Conservation (phyloP, 2,329 filamentous ascomycete genomes). For the Clonostachys byssicola region DNA sequence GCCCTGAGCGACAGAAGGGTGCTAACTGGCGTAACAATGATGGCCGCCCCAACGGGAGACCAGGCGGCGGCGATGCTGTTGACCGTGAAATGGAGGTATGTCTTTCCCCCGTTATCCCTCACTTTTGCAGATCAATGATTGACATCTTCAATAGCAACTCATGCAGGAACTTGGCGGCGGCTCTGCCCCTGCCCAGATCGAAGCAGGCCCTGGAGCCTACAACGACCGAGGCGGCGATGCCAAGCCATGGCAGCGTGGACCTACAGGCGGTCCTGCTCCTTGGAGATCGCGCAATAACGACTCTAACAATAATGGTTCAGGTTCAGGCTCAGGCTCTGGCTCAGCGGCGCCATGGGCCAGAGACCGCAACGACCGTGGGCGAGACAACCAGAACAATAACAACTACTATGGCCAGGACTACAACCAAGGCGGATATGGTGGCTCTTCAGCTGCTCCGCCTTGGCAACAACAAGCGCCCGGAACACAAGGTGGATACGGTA, state of each 20-base stretch:
- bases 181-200: constrained; percentile 74
- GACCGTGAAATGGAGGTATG: constrained; percentile 93
- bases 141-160: constrained; percentile 63
- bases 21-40: constrained; percentile 86
- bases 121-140: constrained; percentile 20
- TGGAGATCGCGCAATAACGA: constrained; percentile 62
- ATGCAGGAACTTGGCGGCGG: constrained; percentile 94
- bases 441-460: constrained; percentile 24
- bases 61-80: constrained; percentile 77
- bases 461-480: constrained; percentile 43
- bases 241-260: constrained; percentile 86
- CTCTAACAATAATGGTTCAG: constrained; percentile 30
- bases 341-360: constrained; percentile 58
- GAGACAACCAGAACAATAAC: constrained; percentile 18
- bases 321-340: too few species aligned
- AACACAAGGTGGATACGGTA: constrained; percentile 53
- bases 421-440: constrained; percentile 14
- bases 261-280: constrained; percentile 78
- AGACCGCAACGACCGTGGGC: constrained; percentile 47
- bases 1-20: constrained; percentile 88
- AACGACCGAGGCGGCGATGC: constrained; percentile 50
- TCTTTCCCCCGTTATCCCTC: constrained; percentile 4
- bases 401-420: constrained; percentile 17
- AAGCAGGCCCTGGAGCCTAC: constrained; percentile 66
- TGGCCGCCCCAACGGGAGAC: constrained; percentile 55